Conservation (phyloP, 169 alveolate species). For the Eimeria praecox region DNA sequence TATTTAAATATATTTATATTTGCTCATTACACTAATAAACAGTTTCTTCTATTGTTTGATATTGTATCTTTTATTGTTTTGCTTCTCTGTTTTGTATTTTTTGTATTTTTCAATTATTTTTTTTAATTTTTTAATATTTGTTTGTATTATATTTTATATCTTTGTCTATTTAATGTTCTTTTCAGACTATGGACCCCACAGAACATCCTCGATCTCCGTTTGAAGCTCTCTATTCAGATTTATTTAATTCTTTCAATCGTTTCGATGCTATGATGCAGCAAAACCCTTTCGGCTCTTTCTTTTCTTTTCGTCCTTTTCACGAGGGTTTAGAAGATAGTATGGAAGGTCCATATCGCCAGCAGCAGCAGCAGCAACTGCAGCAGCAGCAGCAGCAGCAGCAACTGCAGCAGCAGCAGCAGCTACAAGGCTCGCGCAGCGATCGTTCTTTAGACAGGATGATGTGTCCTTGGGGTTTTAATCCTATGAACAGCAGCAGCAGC, state of each 20-base stretch:
- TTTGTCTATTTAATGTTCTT: not conserved
- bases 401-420: not conserved
- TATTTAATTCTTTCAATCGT: not conserved
- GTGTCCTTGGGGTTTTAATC: not conserved
- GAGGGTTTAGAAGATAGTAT: too few relatives aligned
- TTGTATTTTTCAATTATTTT: too few relatives aligned
- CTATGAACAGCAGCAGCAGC: not conserved
- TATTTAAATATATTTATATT: too few relatives aligned
- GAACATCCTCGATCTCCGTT: conserved; percentile 10
- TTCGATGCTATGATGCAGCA: conserved; percentile 36
- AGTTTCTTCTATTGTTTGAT: not conserved
- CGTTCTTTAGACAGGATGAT: too few relatives aligned
- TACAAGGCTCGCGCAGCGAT: not conserved
- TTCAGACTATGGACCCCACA: not conserved
- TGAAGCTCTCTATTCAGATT: not conserved
- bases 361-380: not conserved
- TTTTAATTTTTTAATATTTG: too few relatives aligned
- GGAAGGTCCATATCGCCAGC: not conserved
- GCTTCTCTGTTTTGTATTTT: too few relatives aligned
- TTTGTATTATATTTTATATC: too few relatives aligned
- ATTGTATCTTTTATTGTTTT: too few relatives aligned
- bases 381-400: conserved; percentile 42
- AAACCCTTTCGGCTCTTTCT: not conserved
- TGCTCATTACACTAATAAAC: not conserved
- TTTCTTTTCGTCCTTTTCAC: too few relatives aligned